Base-by-base conservation (phyloP, 176 grass and related monocot genomes). In the Musa acuminata region DNA sequence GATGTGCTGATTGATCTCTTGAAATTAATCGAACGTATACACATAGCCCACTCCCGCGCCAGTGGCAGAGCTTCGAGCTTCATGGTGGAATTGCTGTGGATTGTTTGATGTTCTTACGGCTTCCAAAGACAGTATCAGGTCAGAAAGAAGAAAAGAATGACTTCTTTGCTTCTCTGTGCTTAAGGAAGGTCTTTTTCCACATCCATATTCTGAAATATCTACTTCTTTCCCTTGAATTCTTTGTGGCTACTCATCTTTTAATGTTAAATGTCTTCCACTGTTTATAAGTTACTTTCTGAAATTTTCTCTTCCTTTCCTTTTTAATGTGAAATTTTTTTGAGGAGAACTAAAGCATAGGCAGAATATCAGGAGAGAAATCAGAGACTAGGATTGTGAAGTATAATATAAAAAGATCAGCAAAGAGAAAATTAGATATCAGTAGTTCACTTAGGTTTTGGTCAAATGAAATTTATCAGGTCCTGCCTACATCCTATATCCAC, bases 21-120 rank as follows among this genome's bases (percentile, higher is more conserved):
- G 49, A 8, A 54, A 8, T 73, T 25, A 69, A 49, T 50, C 11
- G 35, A 25, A 50, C 50, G 16, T 1, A 70, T 70, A 50, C 50
- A 1, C 13, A 13, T 57, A 73, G 72, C 72, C 72, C 8, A 17
- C 72, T 55, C 11, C 11, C 0, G 72, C 22, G 52, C 72, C 72
- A 26, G 11, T 25, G 51, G 23, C 23, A 9, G 72, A 9, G n/a
- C 72, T 19, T 25, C 51, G 51, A 26, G 53, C 52, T 17, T 73
- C 72, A 29, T 73, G 72, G 52, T 73, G 51, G 72, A 73, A 27
- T 29, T 73, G 72, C 25, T 73, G 72, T 6, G 72, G 72, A 23
- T 55, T 73, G 24, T 20, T 73, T 57, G 72, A 73, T 73, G 51
- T 73, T 24, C 23, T 73, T 29, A 27, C 13, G 7, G 52, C 13